A percentile compares a stretch with the other conserved stretches of the same genome.
Conservation (phyloP, 371 early-diverging fungal genomes). For the Lichtheimia hyalospora region DNA sequence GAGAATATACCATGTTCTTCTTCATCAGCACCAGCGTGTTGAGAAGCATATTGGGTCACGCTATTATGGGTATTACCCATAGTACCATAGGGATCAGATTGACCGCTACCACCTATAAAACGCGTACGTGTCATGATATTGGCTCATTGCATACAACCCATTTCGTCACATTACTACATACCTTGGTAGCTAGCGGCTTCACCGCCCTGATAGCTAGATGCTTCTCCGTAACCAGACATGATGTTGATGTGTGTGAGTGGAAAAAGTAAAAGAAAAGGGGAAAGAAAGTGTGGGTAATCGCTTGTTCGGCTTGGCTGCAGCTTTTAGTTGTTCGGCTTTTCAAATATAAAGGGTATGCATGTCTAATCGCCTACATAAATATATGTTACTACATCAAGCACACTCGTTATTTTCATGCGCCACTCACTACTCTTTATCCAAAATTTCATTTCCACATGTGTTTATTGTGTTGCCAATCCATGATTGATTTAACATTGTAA, state of each 20-base stretch:
- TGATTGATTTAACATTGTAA: no score
- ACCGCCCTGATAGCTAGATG: constrained; percentile 23
- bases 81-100: constrained; percentile 9
- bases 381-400: no score
- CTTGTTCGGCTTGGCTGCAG: no score
- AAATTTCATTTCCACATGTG: no score
- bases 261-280: neutral
- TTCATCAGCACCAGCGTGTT: constrained; percentile 15
- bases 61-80: neutral
- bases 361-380: no score
- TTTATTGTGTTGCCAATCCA: no score
- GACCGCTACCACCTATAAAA: neutral
- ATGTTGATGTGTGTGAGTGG: neutral
- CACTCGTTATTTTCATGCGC: no score
- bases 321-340: no score
- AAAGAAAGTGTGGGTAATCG: neutral
- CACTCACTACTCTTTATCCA: no score
- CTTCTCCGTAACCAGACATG: constrained; percentile 11
- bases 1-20: constrained; percentile 23
- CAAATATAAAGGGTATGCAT: no score
- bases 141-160: neutral
- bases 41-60: constrained; percentile 14
- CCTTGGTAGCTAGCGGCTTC: constrained; percentile 35
- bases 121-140: neutral
- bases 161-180: neutral